A percentile compares a stretch with the other conserved stretches of the same genome.
These are phyloP conservation scores for Naegleria gruberi DNA, from an alignment of 208 protist genomes.

Conservation along the genomic window DNA sequence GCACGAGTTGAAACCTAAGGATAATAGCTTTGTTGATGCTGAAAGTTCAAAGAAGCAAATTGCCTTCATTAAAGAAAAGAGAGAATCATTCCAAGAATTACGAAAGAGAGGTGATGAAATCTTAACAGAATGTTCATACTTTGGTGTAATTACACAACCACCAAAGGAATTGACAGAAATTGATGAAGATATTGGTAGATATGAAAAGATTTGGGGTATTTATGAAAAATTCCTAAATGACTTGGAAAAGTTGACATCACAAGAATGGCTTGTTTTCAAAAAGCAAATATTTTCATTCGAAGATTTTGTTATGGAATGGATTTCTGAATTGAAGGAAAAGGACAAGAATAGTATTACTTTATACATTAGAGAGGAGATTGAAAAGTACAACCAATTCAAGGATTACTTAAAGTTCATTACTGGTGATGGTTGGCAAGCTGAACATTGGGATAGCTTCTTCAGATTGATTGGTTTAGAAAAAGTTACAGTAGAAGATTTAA, in stretches of 20 bases:
- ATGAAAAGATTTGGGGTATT: conserved; percentile 69
- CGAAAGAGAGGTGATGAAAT: conserved; percentile 58
- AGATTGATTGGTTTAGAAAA: conserved; percentile 61
- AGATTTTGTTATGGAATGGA: conserved; percentile 84
- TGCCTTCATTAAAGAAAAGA: conserved; percentile 63
- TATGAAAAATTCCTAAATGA: conserved; percentile 70
- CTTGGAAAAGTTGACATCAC: conserved; percentile 56
- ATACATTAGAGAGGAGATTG: conserved; percentile 72
- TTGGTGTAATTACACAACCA: conserved; percentile 71
- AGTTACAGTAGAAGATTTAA: conserved; percentile 73
- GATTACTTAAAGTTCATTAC: conserved; percentile 79
- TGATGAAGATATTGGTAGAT: conserved; percentile 66
- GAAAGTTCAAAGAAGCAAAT: conserved; percentile 48
- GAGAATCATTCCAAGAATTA: conserved; percentile 64
- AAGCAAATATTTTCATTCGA: conserved; percentile 83
- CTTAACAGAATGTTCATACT: conserved; percentile 75
- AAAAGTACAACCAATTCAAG: conserved; percentile 63
- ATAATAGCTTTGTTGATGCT: conserved; percentile 56
- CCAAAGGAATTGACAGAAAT: conserved; percentile 63
- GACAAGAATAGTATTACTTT: conserved; percentile 62
- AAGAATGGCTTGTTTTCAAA: conserved; percentile 86
- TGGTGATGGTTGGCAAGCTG: conserved; percentile 84
- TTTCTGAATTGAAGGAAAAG: conserved; percentile 61
- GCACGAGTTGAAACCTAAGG: conserved; percentile 84
- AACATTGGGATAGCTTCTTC: conserved; percentile 90